Evolutionary conservation across 148 eudicot species (phyloP), one percentile per base, ranked within the genome.

Genomic region (Polygonum maritimum): DNA sequence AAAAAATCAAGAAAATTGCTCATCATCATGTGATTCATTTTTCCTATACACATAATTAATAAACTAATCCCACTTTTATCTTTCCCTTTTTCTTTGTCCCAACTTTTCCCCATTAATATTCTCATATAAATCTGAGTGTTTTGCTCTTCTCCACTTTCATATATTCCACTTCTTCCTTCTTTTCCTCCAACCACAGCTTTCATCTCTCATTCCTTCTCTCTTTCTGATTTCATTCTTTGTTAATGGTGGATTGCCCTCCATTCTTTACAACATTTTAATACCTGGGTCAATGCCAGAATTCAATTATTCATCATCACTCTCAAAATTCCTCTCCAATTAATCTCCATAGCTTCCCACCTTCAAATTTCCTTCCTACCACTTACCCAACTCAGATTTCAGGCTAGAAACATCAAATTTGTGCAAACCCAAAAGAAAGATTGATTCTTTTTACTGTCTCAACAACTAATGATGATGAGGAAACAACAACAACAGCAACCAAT

Each of bases 381-480:
- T 49, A 49, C 60, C 15, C 55, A 51, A 51, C 16, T 18, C 55
- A 51, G 55, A 51, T 51, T 51, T 51, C n/a, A 4, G 55, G 55
- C 6, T 51, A 15, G 1, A 18, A n/a, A 31, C 3, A 9, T 31
- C 38, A 60, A 38, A 60, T 60, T 60, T 60, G 69, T 26, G 36
- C 69, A 60, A 60, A 8, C 31, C 69, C 31, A 15, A 57, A 57
- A 12, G 13, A 60, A 10, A 26, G 69, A 12, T 1, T 9, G 31
- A 22, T 7, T 22, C 11, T 51, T 51, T 57, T 57, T 4, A n/a
- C 7, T n/a, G 22, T 11, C 5, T 21, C 65, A 58, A 26, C 14
- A 71, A 72, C 38, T 18, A 14, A 72, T 44, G 75, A 72, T 72
- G 75, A 72, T 45, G 75, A 72, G 45, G 75, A 72, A 72, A 47